Base-by-base conservation (phyloP, 768 basidiomycete genomes). In the Termitomyces sp. region DNA sequence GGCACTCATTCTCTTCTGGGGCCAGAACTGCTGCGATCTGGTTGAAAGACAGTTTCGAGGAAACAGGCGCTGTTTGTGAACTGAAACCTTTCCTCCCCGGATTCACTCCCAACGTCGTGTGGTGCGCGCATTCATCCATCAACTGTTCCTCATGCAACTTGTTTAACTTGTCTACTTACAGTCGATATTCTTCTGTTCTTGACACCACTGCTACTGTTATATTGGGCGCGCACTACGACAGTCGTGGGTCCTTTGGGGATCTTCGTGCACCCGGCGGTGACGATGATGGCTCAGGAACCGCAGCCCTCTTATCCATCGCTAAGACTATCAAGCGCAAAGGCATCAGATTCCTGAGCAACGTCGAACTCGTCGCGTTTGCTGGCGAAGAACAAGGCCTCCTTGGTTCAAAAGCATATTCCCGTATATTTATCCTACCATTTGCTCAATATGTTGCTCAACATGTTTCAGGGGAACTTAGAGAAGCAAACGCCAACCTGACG, bases 371-470 rank as follows among this genome's bases (percentile, higher is more conserved):
- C 41, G 84, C 86, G 50, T 96, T 96, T 64, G 88, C 92, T 1
- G 94, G 94, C 5, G 94, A 97, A 68, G 94, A 97, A 64, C 94
- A 97, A 67, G 94, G 94, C 4, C 72, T 94, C 16, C 68, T 83
- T 15, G 94, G 94, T 29, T 91, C 88, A 22, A 81, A 72, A 60
- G 84, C 85, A 7, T 95, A 94, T 68, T 87, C 94, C 15, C 75
- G 92, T 92, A 67, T 68, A 88, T 76, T n/a, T 7, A n/a, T 34
- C n/a, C 33, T n/a, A 26, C 20, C 28, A 13, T 18, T 28, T n/a
- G 13, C 33, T 42, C 3, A 15, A 28, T 16, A 16, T 56, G 22
- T 20, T 28, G 31, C 57, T 47, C 33, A 28, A 29, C 37, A 36
- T 36, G 0, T 39, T 46, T 1, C 63, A 92, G 90, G 74, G 22